These are phyloP conservation scores for Naganishia vaughanmartiniae DNA, from an alignment of 768 basidiomycete species.

Conservation along the genomic window DNA sequence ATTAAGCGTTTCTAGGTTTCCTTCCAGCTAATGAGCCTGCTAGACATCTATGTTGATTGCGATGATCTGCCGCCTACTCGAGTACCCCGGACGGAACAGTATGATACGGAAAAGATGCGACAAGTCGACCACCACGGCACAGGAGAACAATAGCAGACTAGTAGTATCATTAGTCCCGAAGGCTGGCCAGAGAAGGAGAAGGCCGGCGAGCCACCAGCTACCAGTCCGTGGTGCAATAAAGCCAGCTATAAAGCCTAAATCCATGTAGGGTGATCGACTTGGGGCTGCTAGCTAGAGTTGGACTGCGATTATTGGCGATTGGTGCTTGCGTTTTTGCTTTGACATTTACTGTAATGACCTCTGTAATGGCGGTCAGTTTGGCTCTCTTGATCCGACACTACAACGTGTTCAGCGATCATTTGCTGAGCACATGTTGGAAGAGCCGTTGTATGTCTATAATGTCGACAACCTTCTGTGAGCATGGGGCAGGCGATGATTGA, in stretches of 20 bases:
- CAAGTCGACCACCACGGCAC: not conserved
- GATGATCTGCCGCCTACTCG: not conserved
- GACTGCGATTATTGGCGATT: not conserved
- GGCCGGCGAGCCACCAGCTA: conserved; percentile 18
- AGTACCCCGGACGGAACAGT: not conserved
- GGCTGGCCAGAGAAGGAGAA: not conserved
- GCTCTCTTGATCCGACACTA: no score
- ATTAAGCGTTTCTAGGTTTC: not conserved
- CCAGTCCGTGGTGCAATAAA: not conserved
- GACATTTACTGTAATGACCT: no score
- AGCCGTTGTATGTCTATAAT: no score
- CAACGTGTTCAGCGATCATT: no score
- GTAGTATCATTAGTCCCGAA: not conserved
- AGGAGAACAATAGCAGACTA: conserved; percentile 4
- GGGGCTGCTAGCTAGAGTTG: no score
- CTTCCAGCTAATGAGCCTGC: not conserved
- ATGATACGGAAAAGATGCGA: not conserved
- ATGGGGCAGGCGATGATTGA: no score
- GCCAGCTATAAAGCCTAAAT: not conserved
- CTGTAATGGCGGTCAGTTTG: no score
- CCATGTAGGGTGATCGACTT: not conserved
- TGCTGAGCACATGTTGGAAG: no score
- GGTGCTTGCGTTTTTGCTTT: not conserved
- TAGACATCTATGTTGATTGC: not conserved
- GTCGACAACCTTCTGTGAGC: no score